Percentiles rank a stretch among this genome's conserved stretches.
Evolutionary conservation across 2,329 filamentous ascomycete species (phyloP).

Genomic region (Aspergillus calidoustus): DNA sequence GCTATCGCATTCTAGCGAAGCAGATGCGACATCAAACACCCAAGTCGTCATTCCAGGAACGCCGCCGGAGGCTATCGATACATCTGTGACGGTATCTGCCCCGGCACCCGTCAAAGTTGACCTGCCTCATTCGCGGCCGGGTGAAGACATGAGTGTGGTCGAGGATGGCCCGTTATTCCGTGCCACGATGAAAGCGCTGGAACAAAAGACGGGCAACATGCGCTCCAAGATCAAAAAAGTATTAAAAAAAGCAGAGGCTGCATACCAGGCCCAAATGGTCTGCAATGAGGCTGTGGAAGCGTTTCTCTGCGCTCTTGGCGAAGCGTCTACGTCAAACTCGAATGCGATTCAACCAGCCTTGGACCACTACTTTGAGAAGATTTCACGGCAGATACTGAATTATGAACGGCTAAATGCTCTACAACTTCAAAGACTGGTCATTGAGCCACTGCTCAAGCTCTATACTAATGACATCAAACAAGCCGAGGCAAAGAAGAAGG

Average conservation of each 20-base stretch:
- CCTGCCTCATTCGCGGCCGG: slow-evolving; percentile 80
- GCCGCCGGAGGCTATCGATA: slow-evolving; percentile 37
- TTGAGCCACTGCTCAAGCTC: slow-evolving; percentile 88
- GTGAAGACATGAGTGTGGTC: slow-evolving; percentile 79
- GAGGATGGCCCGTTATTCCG: slow-evolving; percentile 96
- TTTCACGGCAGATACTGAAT: slow-evolving; percentile 82
- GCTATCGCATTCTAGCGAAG: slow-evolving; percentile 77
- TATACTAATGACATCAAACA: slow-evolving; percentile 98
- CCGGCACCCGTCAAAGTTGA: slow-evolving; percentile 74
- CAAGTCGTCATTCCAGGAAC: slow-evolving; percentile 32
- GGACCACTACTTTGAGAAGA: slow-evolving; percentile 98
- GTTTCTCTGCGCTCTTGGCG: slow-evolving; percentile 84
- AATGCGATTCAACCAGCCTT: slow-evolving; percentile 96
- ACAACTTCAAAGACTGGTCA: slow-evolving; percentile 90
- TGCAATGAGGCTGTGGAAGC: slow-evolving; percentile 84
- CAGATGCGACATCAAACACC: slow-evolving; percentile 57
- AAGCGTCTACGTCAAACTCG: slow-evolving; percentile 87
- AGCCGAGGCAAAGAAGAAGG: slow-evolving; percentile 93
- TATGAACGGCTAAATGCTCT: slow-evolving; percentile 85
- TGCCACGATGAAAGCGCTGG: slow-evolving; percentile 92
- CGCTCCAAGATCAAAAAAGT: slow-evolving; percentile 94
- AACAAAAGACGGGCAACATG: slow-evolving; percentile 97
- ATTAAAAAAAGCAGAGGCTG: slow-evolving; percentile 89
- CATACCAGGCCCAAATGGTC: slow-evolving; percentile 75
- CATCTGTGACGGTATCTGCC: slow-evolving; percentile 22